Evolutionary conservation across 768 basidiomycete species (phyloP).

Genomic region (Boletus coccyginus): DNA sequence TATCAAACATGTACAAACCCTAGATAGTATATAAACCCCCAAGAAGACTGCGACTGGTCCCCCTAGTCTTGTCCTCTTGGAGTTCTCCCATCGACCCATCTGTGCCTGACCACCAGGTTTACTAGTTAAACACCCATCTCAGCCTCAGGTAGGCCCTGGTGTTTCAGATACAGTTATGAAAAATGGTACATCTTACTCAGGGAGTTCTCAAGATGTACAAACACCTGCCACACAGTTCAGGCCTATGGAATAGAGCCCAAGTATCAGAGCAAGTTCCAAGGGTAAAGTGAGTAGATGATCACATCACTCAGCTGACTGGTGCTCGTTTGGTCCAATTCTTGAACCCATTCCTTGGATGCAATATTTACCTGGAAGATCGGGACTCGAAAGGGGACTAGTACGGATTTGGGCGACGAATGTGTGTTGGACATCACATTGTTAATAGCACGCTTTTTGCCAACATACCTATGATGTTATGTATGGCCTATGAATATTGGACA

Average conservation of each 20-base stretch:
- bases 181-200: background rate
- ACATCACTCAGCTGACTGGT: background rate
- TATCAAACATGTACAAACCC: no score
- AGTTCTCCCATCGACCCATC: no score
- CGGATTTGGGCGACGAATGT: background rate
- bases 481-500: background rate
- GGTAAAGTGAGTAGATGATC: background rate
- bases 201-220: background rate
- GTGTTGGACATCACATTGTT: background rate
- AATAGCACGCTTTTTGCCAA: background rate
- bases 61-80: no score
- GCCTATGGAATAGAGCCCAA: background rate
- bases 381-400: background rate
- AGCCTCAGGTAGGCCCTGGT: no score
- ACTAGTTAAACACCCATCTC: no score
- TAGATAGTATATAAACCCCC: no score
- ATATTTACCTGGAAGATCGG: background rate
- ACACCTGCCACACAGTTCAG: background rate
- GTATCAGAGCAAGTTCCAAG: background rate
- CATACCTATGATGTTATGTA: background rate
- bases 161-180: no score
- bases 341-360: background rate
- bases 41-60: no score
- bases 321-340: background rate
- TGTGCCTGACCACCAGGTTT: no score